A percentile compares a stretch with the other conserved stretches of the same genome.
phyloP scores from a whole-genome alignment of 176 grass and related monocot genomes.

The Rhipidocladum racemiflorum region DNA sequence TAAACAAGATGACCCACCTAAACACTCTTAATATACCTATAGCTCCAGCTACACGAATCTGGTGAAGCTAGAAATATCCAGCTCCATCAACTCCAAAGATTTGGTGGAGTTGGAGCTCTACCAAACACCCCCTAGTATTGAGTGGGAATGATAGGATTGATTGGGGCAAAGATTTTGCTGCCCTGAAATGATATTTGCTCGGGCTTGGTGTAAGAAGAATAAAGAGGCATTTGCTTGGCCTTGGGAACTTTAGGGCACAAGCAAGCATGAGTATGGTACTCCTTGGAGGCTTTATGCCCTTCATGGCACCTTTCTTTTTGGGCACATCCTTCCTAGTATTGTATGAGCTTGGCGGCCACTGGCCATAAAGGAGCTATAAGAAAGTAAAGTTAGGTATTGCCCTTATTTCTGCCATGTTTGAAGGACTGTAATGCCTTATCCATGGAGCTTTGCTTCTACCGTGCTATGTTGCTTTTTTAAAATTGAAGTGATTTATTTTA shows the following conservation, averaged over 20 bases:
- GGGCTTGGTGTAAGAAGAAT: neutral
- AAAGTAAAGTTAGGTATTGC: slow-evolving; percentile 21
- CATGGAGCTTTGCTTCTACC: slow-evolving; percentile 5
- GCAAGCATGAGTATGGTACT: slow-evolving; percentile 60
- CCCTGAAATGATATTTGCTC: slow-evolving; percentile 23
- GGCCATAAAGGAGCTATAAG: slow-evolving; percentile 20
- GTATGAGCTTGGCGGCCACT: slow-evolving; percentile 41
- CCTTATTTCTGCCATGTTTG: neutral
- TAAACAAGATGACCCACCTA: too few species aligned
- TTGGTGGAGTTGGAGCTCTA: too few species aligned
- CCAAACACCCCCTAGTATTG: too few species aligned
- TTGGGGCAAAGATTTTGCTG: slow-evolving; percentile 4
- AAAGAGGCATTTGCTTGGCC: slow-evolving; percentile 40
- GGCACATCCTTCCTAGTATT: slow-evolving; percentile 44
- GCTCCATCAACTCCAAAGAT: too few species aligned
- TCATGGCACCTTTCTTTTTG: slow-evolving; percentile 31
- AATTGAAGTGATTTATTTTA: neutral
- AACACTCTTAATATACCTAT: too few species aligned
- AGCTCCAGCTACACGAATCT: too few species aligned
- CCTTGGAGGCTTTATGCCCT: slow-evolving; percentile 47
- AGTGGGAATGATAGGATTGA: slow-evolving; percentile 12
- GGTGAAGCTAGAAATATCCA: too few species aligned
- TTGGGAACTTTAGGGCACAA: slow-evolving; percentile 50
- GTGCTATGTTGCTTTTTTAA: neutral
- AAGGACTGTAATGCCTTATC: slow-evolving; percentile 14